Evolutionary conservation across 106 monocot species (phyloP).

Genomic region (Acorus calamus): DNA sequence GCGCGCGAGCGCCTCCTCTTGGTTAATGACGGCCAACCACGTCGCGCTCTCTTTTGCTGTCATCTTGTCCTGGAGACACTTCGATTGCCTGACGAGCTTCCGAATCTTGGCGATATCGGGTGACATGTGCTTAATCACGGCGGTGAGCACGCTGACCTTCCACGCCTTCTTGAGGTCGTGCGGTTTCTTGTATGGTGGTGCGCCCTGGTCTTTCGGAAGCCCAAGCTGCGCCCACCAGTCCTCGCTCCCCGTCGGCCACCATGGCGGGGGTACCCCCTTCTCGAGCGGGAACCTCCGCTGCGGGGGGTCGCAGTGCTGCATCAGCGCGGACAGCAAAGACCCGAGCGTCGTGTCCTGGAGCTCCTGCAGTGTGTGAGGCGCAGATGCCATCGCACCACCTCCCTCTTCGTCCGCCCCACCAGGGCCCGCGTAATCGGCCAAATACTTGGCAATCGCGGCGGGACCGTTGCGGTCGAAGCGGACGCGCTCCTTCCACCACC

Average conservation of each 20-base stretch:
- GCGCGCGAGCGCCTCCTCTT: not conserved
- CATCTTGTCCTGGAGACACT: constrained; percentile 32
- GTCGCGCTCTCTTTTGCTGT: constrained; percentile 15
- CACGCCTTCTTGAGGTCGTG: constrained; percentile 25
- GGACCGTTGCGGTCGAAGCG: constrained; percentile 41
- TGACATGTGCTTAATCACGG: constrained; percentile 28
- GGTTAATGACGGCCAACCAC: constrained; percentile 6
- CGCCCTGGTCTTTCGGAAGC: constrained; percentile 2
- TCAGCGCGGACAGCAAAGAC: constrained; percentile 14
- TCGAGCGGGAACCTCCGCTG: constrained; percentile 28
- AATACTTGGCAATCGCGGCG: constrained; percentile 28
- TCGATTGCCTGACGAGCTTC: constrained; percentile 21
- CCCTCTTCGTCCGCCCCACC: not conserved
- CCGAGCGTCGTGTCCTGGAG: constrained; percentile 20
- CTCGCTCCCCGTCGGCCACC: constrained; percentile 27
- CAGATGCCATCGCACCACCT: not conserved
- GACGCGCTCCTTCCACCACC: constrained; percentile 25
- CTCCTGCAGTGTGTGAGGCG: constrained; percentile 1
- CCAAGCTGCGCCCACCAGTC: constrained; percentile 20
- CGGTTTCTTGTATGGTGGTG: constrained; percentile 25
- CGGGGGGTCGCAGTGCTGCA: constrained; percentile 28
- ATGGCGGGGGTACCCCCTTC: constrained; percentile 20
- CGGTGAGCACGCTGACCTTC: constrained; percentile 22
- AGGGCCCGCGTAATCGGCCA: constrained; percentile 20
- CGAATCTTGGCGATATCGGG: constrained; percentile 12